Percentiles rank a stretch among this genome's conserved stretches.
Conservation (phyloP, 2,329 filamentous ascomycete species). For the Ophiostoma quercus region DNA sequence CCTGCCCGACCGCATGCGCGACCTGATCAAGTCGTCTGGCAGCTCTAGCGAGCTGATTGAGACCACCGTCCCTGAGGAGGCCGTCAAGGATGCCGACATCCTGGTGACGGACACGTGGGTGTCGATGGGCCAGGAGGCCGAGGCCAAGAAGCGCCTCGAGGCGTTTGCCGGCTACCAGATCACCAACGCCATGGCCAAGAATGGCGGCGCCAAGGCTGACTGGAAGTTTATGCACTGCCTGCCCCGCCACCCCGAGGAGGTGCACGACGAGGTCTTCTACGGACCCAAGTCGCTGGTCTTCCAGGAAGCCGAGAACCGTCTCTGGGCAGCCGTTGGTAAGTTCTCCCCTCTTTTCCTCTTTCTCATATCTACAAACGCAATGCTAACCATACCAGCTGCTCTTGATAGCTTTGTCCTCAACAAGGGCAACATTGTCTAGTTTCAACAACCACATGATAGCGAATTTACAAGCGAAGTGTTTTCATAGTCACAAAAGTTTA, state of each 20-base stretch:
- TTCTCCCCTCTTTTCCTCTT: slow-evolving; percentile 27
- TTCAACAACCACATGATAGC: not conserved
- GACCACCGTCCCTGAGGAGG: slow-evolving; percentile 77
- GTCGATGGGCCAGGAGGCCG: slow-evolving; percentile 94
- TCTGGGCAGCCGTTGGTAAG: slow-evolving; percentile 81
- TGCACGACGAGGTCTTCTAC: slow-evolving; percentile 92
- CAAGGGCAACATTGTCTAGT: slow-evolving; percentile 65
- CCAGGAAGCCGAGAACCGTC: slow-evolving; percentile 85
- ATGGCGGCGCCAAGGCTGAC: slow-evolving; percentile 75
- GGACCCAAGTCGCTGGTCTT: slow-evolving; percentile 81
- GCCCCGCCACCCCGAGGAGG: slow-evolving; percentile 86
- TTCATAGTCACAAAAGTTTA: not conserved
- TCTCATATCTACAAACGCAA: not conserved
- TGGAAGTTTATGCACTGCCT: slow-evolving; percentile 99
- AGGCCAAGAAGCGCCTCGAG: slow-evolving; percentile 68
- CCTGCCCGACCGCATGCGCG: slow-evolving; percentile 69
- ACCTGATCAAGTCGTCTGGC: slow-evolving; percentile 60
- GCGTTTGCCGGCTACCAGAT: slow-evolving; percentile 90
- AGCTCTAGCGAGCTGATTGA: slow-evolving; percentile 62
- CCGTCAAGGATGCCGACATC: slow-evolving; percentile 77
- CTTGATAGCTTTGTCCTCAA: slow-evolving; percentile 92
- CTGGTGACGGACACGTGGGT: slow-evolving; percentile 97
- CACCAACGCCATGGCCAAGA: slow-evolving; percentile 74
- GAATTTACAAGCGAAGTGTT: not conserved
- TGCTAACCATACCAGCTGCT: slow-evolving; percentile 46